These are phyloP conservation scores for Kodamaea derodonti DNA, from an alignment of 1,139 yeast species.

Conservation along the genomic window DNA sequence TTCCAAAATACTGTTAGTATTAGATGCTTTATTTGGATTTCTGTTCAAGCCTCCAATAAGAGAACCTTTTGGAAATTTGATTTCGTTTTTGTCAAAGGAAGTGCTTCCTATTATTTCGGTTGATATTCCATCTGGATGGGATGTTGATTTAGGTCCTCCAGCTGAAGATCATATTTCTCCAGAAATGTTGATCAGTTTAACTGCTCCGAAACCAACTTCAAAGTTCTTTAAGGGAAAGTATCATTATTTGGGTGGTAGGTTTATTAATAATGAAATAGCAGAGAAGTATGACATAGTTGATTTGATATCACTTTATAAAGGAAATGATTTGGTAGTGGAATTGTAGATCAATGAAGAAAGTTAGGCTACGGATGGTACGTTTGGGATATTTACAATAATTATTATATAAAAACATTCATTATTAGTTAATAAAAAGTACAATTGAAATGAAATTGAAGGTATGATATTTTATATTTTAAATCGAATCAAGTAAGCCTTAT, in stretches of 20 bases:
- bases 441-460: too few species aligned
- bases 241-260: constrained; percentile 91
- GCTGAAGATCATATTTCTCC: constrained; percentile 48
- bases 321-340: constrained; percentile 37
- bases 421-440: too few species aligned
- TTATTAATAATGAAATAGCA: constrained; percentile 65
- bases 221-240: constrained; percentile 31
- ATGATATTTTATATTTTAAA: too few species aligned
- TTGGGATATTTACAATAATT: too few species aligned
- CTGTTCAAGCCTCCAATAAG: constrained; percentile 89
- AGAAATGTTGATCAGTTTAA: constrained; percentile 67
- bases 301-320: constrained; percentile 27
- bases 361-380: too few species aligned
- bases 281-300: constrained; percentile 64
- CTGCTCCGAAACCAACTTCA: constrained; percentile 93
- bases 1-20: constrained; percentile 31
- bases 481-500: too few species aligned
- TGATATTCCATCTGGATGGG: constrained; percentile 97
- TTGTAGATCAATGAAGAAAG: too few species aligned
- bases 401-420: too few species aligned
- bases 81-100: constrained; percentile 41
- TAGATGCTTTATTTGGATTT: constrained; percentile 90
- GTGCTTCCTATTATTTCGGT: constrained; percentile 68
- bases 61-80: constrained; percentile 65
- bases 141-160: constrained; percentile 80